These are phyloP conservation scores for Hanseniaspora nectarophila DNA, from an alignment of 805 yeast species.

Conservation along the genomic window DNA sequence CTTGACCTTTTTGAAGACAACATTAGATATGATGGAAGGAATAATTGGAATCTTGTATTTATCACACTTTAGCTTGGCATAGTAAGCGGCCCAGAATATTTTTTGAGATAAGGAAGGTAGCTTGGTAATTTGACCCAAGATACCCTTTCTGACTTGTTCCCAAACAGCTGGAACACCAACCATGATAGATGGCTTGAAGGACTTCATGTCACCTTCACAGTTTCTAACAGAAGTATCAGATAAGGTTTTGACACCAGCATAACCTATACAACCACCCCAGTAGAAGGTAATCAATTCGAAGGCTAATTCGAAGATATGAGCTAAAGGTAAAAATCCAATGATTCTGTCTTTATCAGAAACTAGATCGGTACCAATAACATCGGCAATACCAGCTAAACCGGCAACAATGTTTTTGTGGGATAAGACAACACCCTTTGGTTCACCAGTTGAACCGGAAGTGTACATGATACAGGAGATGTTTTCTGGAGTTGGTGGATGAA, in stretches of 20 bases:
- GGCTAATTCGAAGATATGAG: slow-evolving; percentile 87
- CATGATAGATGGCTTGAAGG: slow-evolving; percentile 84
- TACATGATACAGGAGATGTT: slow-evolving; percentile 55
- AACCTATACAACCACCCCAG: slow-evolving; percentile 88
- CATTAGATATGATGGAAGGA: slow-evolving; percentile 45
- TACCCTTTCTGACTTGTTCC: slow-evolving; percentile 92
- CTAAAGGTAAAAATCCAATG: slow-evolving; percentile 84
- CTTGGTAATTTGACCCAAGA: slow-evolving; percentile 58
- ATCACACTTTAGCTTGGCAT: slow-evolving; percentile 54
- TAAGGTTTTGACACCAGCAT: slow-evolving; percentile 84
- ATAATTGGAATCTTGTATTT: slow-evolving; percentile 59
- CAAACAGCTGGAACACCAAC: slow-evolving; percentile 98
- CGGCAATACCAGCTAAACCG: slow-evolving; percentile 73
- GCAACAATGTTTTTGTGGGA: slow-evolving; percentile 60
- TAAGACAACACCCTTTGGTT: slow-evolving; percentile 66
- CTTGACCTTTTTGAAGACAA: slow-evolving; percentile 77
- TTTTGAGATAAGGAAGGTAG: slow-evolving; percentile 57
- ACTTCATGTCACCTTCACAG: slow-evolving; percentile 77
- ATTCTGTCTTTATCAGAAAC: slow-evolving; percentile 55
- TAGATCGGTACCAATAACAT: slow-evolving; percentile 43
- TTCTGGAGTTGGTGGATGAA: slow-evolving; percentile 36
- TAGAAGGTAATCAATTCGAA: slow-evolving; percentile 67
- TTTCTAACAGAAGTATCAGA: slow-evolving; percentile 71
- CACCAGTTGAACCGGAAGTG: slow-evolving; percentile 69
- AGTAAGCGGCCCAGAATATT: slow-evolving; percentile 79